Evolutionary conservation across 306 rosid species (phyloP).

Genomic region (Hippophae rhamnoides): DNA sequence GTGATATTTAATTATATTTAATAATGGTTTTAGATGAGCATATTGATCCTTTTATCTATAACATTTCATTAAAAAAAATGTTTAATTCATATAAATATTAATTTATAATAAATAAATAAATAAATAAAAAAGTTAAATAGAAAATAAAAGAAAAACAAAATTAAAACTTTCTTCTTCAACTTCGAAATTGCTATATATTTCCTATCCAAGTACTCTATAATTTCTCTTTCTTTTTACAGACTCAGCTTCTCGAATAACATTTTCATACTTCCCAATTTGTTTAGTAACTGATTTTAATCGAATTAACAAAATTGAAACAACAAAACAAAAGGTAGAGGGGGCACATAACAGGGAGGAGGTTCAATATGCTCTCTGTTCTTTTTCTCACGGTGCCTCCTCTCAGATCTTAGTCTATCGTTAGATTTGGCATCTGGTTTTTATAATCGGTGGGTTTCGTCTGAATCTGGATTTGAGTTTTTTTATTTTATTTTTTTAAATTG

Average conservation of each 20-base stretch:
- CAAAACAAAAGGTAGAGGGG: constrained; percentile 45
- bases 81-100: too few relatives aligned
- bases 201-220: constrained; percentile 38
- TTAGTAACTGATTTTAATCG: constrained; percentile 59
- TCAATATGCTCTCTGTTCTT: constrained; percentile 65
- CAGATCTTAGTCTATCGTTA: constrained; percentile 56
- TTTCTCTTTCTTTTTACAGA: constrained; percentile 41
- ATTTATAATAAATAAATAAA: too few relatives aligned
- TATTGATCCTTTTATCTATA: too few relatives aligned
- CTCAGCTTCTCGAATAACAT: constrained; percentile 28
- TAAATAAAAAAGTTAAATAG: too few relatives aligned
- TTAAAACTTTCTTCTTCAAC: constrained; percentile 35
- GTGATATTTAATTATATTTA: too few relatives aligned
- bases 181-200: constrained; percentile 50
- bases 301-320: constrained; percentile 50
- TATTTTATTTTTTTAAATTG: constrained; percentile 32
- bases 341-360: constrained; percentile 44
- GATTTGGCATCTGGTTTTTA: constrained; percentile 65
- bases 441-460: constrained; percentile 54
- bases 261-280: constrained; percentile 34
- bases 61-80: too few relatives aligned
- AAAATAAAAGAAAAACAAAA: not conserved
- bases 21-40: too few relatives aligned
- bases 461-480: constrained; percentile 52
- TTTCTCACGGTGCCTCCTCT: constrained; percentile 77